These are phyloP conservation scores for Amanita thiersii DNA, from an alignment of 768 basidiomycete species.

Conservation along the genomic window DNA sequence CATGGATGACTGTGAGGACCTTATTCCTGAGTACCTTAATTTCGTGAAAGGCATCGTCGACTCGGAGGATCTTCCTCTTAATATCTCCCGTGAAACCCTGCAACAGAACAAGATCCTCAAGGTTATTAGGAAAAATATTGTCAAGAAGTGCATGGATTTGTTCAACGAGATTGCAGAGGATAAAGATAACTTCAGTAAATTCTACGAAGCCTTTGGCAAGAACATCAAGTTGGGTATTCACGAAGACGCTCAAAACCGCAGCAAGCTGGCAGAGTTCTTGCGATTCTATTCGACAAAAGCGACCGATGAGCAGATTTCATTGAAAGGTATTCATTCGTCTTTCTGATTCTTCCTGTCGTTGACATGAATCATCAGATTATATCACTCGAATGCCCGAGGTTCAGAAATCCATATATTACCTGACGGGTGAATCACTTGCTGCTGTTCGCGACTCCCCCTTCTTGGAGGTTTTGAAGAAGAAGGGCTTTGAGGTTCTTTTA, in stretches of 20 bases:
- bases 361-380: constrained; percentile 57
- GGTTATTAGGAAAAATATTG: constrained; percentile 98
- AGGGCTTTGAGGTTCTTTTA: constrained; percentile 96
- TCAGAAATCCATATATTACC: constrained; percentile 99
- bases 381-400: constrained; percentile 99
- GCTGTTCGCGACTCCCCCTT: constrained; percentile 92
- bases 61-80: constrained; percentile 98
- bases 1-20: constrained; percentile 99
- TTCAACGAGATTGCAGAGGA: constrained; percentile 97
- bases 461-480: constrained; percentile 99
- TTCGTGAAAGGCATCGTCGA: constrained; percentile 99
- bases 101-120: constrained; percentile 99
- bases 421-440: constrained; percentile 94
- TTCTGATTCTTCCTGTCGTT: background rate
- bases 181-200: constrained; percentile 97
- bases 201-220: constrained; percentile 98
- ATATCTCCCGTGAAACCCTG: constrained; percentile 99
- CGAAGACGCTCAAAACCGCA: constrained; percentile 97
- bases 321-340: constrained; percentile 60
- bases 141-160: constrained; percentile 95
- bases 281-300: constrained; percentile 98
- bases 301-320: constrained; percentile 80
- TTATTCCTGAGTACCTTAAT: constrained; percentile 99
- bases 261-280: constrained; percentile 98
- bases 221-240: constrained; percentile 99